Conservation (phyloP, 2,329 filamentous ascomycete species). For the Eutypa lata region DNA sequence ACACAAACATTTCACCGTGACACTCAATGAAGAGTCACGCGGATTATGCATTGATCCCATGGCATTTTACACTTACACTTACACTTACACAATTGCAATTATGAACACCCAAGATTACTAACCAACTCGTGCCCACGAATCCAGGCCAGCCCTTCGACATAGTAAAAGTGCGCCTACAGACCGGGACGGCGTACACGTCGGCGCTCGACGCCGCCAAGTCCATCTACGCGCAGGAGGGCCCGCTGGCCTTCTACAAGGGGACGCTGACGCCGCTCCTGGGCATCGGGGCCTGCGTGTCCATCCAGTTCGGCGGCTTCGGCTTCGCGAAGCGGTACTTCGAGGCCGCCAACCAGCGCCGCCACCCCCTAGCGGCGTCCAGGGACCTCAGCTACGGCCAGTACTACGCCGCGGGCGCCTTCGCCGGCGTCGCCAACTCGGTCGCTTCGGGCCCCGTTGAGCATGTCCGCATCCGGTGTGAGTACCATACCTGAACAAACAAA, state of each 20-base stretch:
- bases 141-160: slow-evolving; percentile 80
- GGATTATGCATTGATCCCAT: too few species aligned
- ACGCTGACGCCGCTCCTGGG: slow-evolving; percentile 92
- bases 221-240: slow-evolving; percentile 85
- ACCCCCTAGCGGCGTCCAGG: slow-evolving; percentile 45
- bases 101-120: too few species aligned
- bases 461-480: slow-evolving; percentile 73
- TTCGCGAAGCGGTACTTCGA: slow-evolving; percentile 85
- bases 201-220: slow-evolving; percentile 77
- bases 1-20: neutral
- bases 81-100: too few species aligned
- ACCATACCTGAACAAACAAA: too few species aligned
- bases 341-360: slow-evolving; percentile 60
- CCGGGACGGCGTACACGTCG: slow-evolving; percentile 73
- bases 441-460: slow-evolving; percentile 94
- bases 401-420: slow-evolving; percentile 87
- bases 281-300: slow-evolving; percentile 95
- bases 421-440: slow-evolving; percentile 83
- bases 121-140: too few species aligned
- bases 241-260: slow-evolving; percentile 91
- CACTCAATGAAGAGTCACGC: too few species aligned
- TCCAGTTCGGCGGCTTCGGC: slow-evolving; percentile 98
- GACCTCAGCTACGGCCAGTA: slow-evolving; percentile 79
- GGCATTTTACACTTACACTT: too few species aligned
- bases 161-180: slow-evolving; percentile 96